A percentile compares a stretch with the other conserved stretches of the same genome.
Conservation (phyloP, 768 basidiomycete species). For the Leccinum fibrillosum region DNA sequence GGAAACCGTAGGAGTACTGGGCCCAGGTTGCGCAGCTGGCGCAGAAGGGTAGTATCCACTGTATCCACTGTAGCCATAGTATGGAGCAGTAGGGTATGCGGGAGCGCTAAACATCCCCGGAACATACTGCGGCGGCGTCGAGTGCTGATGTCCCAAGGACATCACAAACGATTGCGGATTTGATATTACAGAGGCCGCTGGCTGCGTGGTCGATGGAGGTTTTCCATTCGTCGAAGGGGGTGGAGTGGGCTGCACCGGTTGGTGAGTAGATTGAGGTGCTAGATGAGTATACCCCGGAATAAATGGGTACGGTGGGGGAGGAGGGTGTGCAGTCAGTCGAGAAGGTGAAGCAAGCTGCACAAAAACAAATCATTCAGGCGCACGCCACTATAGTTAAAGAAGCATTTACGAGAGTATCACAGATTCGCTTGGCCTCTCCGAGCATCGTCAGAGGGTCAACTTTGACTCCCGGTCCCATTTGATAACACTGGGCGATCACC, state of each 20-base stretch:
- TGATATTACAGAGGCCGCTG: constrained; percentile 53
- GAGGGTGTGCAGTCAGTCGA: constrained; percentile 62
- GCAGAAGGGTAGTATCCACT: constrained; percentile 31
- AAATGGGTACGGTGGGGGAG: constrained; percentile 53
- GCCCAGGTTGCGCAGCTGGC: constrained; percentile 22
- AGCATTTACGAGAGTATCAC: constrained; percentile 64
- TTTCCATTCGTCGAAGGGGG: constrained; percentile 35
- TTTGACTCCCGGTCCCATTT: constrained; percentile 64
- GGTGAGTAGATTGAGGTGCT: constrained; percentile 27
- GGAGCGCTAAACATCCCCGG: constrained; percentile 30
- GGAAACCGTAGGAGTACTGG: constrained; percentile 25
- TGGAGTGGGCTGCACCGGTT: constrained; percentile 36
- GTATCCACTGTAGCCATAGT: constrained; percentile 54
- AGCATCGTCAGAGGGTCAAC: constrained; percentile 75
- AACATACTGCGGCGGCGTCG: constrained; percentile 44
- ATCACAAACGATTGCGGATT: constrained; percentile 74
- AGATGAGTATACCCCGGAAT: constrained; percentile 39
- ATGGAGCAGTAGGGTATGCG: constrained; percentile 60
- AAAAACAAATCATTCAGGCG: constrained; percentile 11
- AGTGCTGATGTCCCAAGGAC: constrained; percentile 55
- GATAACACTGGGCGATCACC: constrained; percentile 79
- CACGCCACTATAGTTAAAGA: not conserved
- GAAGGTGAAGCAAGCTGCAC: constrained; percentile 70
- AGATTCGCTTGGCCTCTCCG: constrained; percentile 71
- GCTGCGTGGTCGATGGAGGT: constrained; percentile 28